Base-by-base conservation (phyloP, 2,329 filamentous ascomycete genomes). In the Pestalotiopsis sp. region DNA sequence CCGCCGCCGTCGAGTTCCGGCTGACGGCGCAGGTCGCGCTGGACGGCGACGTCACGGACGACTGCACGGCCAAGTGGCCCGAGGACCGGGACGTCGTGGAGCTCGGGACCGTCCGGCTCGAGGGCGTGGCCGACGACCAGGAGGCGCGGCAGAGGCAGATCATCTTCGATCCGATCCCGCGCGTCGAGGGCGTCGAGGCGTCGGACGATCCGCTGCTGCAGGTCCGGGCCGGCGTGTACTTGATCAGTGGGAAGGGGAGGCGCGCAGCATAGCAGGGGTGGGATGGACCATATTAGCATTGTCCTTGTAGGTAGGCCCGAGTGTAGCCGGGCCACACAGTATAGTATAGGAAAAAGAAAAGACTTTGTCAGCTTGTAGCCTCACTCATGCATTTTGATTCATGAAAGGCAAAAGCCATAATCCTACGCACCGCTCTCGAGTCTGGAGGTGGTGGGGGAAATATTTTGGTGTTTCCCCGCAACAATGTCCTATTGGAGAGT, bases 131-230 rank as follows among this genome's bases (percentile, higher is more conserved):
- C 31, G 75, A 77, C 25, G 78, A 81, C n/a, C 78, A 81, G 49
- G 80, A 83, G 66, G 78, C 77, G 67, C 77, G 83, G 78, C 82
- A 86, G 78, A 85, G 88, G 78, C 77, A 79, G 39, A 79, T 86
- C 56, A 89, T 90, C 70, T 89, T 87, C 71, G 87, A 90, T 78
- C 87, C 87, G 1, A 82, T 89, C 64, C 87, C 87, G 4, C 79
- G 87, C 66, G 82, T 89, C 1, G 77, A 84, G 23, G 87, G 87
- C 0, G 77, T 89, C 25, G 85, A 87, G 73, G 71, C 82, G 4
- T 85, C 82, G 69, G 84, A 78, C 23, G 87, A 90, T 80, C 87
- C 87, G 52, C 74, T 90, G 70, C 72, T 90, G 70, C 86, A 89
- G 58, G 80, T 88, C 66, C 80, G 87, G 58, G 87, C 87, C 11